Percentiles rank a stretch among this genome's conserved stretches.
phyloP scores from a whole-genome alignment of 208 protist species.

The Kentomonas sorsogonicus region DNA sequence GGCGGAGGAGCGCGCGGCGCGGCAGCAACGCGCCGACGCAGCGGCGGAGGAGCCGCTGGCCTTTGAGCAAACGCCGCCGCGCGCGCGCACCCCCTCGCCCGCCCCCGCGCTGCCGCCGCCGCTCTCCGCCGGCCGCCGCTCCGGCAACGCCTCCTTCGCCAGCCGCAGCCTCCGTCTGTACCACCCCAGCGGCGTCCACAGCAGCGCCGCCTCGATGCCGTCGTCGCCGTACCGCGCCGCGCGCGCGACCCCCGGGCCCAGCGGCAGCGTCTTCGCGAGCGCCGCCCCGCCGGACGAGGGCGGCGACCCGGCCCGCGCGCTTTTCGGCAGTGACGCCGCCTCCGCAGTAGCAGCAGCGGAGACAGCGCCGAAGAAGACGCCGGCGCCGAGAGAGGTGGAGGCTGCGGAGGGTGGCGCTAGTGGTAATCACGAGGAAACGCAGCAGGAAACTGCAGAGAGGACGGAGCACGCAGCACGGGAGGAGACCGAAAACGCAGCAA shows the following conservation, averaged over 20 bases:
- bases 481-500: not conserved
- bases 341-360: slow-evolving; percentile 12
- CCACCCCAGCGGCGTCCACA: not conserved
- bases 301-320: no score
- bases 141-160: not conserved
- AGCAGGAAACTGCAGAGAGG: not conserved
- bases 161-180: not conserved
- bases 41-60: not conserved
- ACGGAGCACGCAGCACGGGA: not conserved
- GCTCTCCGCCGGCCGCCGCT: not conserved
- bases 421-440: not conserved
- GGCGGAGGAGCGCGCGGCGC: not conserved
- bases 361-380: no score
- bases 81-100: not conserved
- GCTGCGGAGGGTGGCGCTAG: not conserved
- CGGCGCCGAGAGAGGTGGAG: no score
- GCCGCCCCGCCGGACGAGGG: no score
- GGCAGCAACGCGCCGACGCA: not conserved
- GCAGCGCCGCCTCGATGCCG: not conserved
- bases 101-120: no score
- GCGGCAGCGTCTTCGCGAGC: no score
- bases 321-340: no score
- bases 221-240: no score
- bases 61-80: not conserved
- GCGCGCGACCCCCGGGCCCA: no score